phyloP scores from a whole-genome alignment of 257 asterid species.

The Forsythia viridissima region DNA sequence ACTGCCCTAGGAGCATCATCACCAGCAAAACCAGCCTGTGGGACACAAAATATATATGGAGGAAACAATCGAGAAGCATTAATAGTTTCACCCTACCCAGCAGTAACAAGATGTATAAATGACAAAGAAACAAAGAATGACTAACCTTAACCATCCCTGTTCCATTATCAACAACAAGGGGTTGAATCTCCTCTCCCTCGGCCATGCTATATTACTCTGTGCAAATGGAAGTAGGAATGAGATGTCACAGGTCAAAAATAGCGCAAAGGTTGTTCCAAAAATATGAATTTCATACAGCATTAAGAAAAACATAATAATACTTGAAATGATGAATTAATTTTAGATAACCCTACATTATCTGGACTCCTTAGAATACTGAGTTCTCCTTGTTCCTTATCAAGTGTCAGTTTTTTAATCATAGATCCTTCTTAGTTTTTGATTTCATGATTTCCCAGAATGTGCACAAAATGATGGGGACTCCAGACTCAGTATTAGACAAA shows the following conservation, averaged over 20 bases:
- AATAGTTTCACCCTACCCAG: background rate
- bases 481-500: background rate
- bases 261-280: background rate
- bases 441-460: background rate
- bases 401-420: background rate
- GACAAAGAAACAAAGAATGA: background rate
- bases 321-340: background rate
- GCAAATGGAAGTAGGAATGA: background rate
- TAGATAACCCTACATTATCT: background rate
- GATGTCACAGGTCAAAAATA: background rate
- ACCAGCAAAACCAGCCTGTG: constrained; percentile 51
- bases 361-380: background rate
- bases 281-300: background rate
- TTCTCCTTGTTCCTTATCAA: background rate
- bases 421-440: background rate
- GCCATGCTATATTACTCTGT: constrained; percentile 28
- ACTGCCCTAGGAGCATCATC: constrained; percentile 55
- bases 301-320: background rate
- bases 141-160: constrained; percentile 49
- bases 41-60: background rate
- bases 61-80: background rate
- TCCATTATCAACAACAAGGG: constrained; percentile 48
- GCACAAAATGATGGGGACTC: background rate
- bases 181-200: constrained; percentile 46
- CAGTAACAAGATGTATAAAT: background rate